Evolutionary conservation across 2,329 filamentous ascomycete species (phyloP).

Genomic region (Diaporthe longicolla): DNA sequence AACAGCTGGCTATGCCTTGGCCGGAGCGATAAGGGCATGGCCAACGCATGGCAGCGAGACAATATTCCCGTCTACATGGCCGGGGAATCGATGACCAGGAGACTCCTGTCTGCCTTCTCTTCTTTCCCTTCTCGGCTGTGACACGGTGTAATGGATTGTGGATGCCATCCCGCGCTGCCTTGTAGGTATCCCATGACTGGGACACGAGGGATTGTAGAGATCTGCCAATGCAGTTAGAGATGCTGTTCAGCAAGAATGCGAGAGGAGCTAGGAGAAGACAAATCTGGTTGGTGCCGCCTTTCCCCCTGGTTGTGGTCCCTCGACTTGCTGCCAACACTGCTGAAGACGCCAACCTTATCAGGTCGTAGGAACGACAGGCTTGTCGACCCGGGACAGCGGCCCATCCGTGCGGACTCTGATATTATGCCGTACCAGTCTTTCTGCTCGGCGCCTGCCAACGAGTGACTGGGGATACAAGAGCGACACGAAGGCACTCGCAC

Average conservation of each 20-base stretch:
- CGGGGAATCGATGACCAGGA: slow-evolving; percentile 9
- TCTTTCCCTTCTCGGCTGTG: neutral
- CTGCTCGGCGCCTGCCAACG: too few species aligned
- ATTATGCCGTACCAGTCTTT: neutral
- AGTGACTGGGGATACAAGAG: neutral
- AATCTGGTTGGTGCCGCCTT: neutral
- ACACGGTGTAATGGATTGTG: neutral
- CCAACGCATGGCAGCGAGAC: slow-evolving; percentile 29
- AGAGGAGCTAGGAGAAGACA: neutral
- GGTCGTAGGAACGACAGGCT: neutral
- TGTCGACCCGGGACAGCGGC: slow-evolving; percentile 1
- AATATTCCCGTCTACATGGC: neutral
- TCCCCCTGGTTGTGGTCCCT: neutral
- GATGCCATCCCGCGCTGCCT: slow-evolving; percentile 4
- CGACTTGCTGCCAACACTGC: neutral
- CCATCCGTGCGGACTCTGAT: slow-evolving; percentile 4
- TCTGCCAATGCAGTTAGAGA: slow-evolving; percentile 23
- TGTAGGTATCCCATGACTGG: neutral
- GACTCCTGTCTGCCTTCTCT: neutral
- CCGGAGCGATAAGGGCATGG: slow-evolving; percentile 24
- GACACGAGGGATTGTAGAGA: neutral
- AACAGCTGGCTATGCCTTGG: neutral
- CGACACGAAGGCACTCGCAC: neutral
- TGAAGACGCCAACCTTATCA: slow-evolving; percentile 15
- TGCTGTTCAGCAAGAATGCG: slow-evolving; percentile 4